Evolutionary conservation across 1,284 basidiomycete genomes (phyloP).

Genomic region (Spongiforma sp.): DNA sequence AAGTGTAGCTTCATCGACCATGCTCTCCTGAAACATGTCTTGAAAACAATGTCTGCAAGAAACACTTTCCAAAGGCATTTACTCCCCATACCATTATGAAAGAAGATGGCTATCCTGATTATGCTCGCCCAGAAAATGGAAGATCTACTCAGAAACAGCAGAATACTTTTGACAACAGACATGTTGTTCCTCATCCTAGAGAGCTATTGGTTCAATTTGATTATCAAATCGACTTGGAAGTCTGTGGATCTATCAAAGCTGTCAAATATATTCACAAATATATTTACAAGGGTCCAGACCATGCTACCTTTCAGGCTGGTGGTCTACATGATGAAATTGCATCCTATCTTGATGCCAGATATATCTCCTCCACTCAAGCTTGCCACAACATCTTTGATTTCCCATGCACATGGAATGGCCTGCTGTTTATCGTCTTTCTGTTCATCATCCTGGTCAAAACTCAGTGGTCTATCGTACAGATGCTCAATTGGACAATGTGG

Average conservation of each 20-base stretch:
- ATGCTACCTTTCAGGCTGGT: constrained; percentile 24
- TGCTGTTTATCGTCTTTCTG: constrained; percentile 13
- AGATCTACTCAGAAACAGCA: constrained; percentile 8
- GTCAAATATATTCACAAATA: constrained; percentile 52
- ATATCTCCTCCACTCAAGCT: constrained; percentile 19
- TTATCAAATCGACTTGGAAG: constrained; percentile 56
- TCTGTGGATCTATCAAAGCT: constrained; percentile 30
- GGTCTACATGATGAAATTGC: constrained; percentile 10
- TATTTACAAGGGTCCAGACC: constrained; percentile 47
- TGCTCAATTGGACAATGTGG: constrained; percentile 14
- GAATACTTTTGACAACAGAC: constrained; percentile 3
- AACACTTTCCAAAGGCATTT: constrained; percentile 9
- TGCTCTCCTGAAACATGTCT: constrained; percentile 14
- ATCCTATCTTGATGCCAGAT: constrained; percentile 24
- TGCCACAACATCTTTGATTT: constrained; percentile 26
- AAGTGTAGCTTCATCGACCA: constrained; percentile 14
- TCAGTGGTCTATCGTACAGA: constrained; percentile 40
- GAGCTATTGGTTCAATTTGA: constrained; percentile 30
- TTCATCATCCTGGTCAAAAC: constrained; percentile 36
- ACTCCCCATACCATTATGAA: constrained; percentile 7
- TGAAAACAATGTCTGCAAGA: constrained; percentile 10
- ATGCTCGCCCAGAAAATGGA: constrained; percentile 14
- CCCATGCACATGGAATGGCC: constrained; percentile 24
- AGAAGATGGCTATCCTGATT: constrained; percentile 16
- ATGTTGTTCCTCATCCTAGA: constrained; percentile 12